Conservation (phyloP, 2,329 filamentous ascomycete genomes). For the Venturia nashicola region DNA sequence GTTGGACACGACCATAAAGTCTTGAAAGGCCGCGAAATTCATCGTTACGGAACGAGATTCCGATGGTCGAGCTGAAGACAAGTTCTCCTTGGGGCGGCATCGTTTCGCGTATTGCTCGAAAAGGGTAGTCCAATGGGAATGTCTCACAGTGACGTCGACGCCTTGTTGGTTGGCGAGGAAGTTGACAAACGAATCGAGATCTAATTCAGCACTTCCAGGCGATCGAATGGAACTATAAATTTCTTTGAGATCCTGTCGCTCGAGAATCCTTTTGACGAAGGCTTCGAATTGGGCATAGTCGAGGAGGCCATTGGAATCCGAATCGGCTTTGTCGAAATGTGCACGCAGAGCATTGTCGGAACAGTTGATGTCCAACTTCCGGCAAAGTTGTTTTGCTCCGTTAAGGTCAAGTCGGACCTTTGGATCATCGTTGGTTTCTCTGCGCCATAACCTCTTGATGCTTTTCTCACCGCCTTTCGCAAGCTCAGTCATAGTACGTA, state of each 20-base stretch:
- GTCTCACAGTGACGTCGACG: conserved; percentile 59
- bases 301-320: conserved; percentile 50
- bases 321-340: conserved; percentile 64
- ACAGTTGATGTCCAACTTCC: conserved; percentile 84
- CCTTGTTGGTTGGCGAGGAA: conserved; percentile 67
- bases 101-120: conserved; percentile 54
- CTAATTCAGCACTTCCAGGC: conserved; percentile 51
- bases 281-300: conserved; percentile 71
- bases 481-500: conserved; percentile 80
- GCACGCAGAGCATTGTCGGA: conserved; percentile 59
- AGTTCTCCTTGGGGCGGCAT: conserved; percentile 22
- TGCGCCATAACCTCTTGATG: conserved; percentile 73
- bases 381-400: conserved; percentile 73
- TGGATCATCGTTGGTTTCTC: conserved; percentile 57
- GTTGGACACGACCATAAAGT: conserved; percentile 63
- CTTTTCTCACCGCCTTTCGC: conserved; percentile 66
- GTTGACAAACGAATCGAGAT: conserved; percentile 56
- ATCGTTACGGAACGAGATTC: conserved; percentile 45
- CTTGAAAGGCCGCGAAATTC: conserved; percentile 66
- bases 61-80: conserved; percentile 12
- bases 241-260: conserved; percentile 65
- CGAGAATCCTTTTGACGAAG: conserved; percentile 74
- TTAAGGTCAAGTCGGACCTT: conserved; percentile 64
- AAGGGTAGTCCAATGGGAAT: conserved; percentile 53
- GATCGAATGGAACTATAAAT: conserved; percentile 52